Evolutionary conservation across 192 early-diverging fungal genomes (phyloP), one percentile per base, ranked within the genome.

Genomic region (Backusella psychrophila): DNA sequence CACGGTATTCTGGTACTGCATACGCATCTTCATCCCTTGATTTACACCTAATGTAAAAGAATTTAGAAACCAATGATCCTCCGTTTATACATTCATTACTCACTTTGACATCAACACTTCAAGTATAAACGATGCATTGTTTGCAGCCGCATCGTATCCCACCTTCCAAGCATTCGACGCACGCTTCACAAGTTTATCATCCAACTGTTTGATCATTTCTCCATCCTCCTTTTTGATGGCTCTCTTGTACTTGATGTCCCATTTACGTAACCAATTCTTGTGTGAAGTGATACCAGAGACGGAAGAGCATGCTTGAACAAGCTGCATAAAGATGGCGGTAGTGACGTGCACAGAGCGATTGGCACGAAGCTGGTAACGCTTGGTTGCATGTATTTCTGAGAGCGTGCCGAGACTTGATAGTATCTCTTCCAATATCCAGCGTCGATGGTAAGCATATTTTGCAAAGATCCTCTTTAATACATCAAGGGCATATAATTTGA

Each of bases 341-440:
- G 91, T 85, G 76, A 93, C 88, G 83, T 93, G 92, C 17, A 95
- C 89, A 0, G 89, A 82, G 77, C 85, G 87, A 39, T 89, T 92
- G 59, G 90, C 88, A 19, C 86, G 79, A 44, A 85, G 77, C 17
- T 82, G 87, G 49, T 91, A 93, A 19, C 83, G 75, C 46, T 86
- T 89, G 4, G 77, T 77, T 21, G 87, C 86, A 75, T 89, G 89
- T 21, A 78, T 83, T 2, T 86, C 85, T 6, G 91, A 88, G n/a
- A 95, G 77, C 69, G 91, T 91, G 66, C 92, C 88, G 12, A 96
- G 74, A 31, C 90, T 89, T 0, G 89, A 89, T 17, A 94, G 83
- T n/a, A 95, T 91, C 72, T 98, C 96, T 70, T 95, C 96, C 29
- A 98, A 77, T 33, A 98, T 94, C 88, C 94, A 94, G 23, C 77